Evolutionary conservation across 2,329 filamentous ascomycete genomes (phyloP).

Genomic region (Stromatinia cepivora): DNA sequence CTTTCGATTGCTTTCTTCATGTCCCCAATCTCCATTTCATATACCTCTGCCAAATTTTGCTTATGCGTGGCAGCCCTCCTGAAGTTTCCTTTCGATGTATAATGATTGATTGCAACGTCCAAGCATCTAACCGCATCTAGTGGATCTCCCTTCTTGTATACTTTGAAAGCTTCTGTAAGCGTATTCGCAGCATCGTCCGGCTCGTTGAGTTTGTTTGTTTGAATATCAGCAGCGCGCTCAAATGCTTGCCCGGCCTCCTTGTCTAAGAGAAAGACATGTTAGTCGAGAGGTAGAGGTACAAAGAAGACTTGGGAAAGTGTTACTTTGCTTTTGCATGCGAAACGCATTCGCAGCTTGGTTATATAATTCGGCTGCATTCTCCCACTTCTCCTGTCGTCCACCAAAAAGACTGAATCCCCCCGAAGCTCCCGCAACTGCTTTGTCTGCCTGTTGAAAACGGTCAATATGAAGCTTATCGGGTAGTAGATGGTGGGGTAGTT

Average conservation of each 20-base stretch:
- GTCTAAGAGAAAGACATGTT: constrained; percentile 50
- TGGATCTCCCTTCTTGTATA: constrained; percentile 83
- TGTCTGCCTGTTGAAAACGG: constrained; percentile 70
- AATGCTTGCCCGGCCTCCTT: constrained; percentile 85
- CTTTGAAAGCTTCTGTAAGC: constrained; percentile 88
- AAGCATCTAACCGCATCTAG: constrained; percentile 80
- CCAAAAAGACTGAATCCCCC: constrained; percentile 90
- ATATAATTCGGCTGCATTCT: constrained; percentile 85
- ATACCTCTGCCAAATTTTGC: constrained; percentile 83
- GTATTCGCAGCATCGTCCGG: constrained; percentile 90
- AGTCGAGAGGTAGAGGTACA: constrained; percentile 6
- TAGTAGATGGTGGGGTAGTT: constrained; percentile 38
- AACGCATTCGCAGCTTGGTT: constrained; percentile 90
- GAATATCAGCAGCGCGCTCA: constrained; percentile 80
- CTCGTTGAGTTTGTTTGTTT: constrained; percentile 79
- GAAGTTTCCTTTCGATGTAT: constrained; percentile 87
- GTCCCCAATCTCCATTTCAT: constrained; percentile 79
- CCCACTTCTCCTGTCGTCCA: constrained; percentile 82
- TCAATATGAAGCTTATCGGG: constrained; percentile 28
- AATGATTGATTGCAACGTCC: constrained; percentile 78
- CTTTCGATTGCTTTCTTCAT: constrained; percentile 74
- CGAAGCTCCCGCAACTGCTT: constrained; percentile 70
- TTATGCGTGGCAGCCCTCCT: constrained; percentile 86
- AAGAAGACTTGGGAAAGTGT: constrained; percentile 31
- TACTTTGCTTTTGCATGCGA: constrained; percentile 81